Conservation (phyloP, 345 rosid genomes). For the Aquilaria yunnanensis region DNA sequence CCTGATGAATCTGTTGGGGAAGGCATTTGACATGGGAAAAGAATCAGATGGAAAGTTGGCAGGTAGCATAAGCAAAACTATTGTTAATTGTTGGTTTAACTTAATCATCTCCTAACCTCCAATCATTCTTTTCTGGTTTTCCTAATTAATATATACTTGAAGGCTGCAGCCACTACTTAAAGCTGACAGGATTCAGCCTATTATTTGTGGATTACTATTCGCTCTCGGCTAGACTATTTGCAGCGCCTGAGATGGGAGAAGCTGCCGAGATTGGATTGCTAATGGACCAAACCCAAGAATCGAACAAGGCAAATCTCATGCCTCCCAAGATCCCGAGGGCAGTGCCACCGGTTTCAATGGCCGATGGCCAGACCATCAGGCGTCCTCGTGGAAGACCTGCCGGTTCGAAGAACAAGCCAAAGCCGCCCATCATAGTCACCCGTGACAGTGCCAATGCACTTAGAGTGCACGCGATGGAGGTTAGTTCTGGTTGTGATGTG, state of each 20-base stretch:
- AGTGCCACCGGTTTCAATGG: conserved; percentile 47
- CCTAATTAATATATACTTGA: conserved; percentile 33
- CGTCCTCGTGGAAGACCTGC: conserved; percentile 92
- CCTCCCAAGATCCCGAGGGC: conserved; percentile 43
- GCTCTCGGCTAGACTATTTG: neutral
- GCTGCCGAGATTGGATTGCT: conserved; percentile 35
- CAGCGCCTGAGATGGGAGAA: conserved; percentile 43
- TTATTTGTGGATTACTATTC: neutral
- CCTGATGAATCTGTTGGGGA: conserved; percentile 25
- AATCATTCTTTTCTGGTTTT: conserved; percentile 64
- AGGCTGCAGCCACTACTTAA: conserved; percentile 42
- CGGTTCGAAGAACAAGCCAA: conserved; percentile 93
- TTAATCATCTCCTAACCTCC: conserved; percentile 73
- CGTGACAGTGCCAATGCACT: conserved; percentile 83
- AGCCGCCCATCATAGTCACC: conserved; percentile 87
- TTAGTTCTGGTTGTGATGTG: conserved; percentile 84
- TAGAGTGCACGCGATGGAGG: conserved; percentile 86
- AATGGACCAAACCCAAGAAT: conserved; percentile 44
- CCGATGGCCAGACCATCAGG: conserved; percentile 46
- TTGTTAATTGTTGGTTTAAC: conserved; percentile 49
- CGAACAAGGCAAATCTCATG: conserved; percentile 27
- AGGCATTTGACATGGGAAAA: conserved; percentile 50
- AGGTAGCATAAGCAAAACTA: conserved; percentile 20
- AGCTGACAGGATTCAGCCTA: conserved; percentile 13
- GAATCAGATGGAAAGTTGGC: conserved; percentile 58